phyloP scores from a whole-genome alignment of 169 alveolate genomes.

The Eimeria tenella region DNA sequence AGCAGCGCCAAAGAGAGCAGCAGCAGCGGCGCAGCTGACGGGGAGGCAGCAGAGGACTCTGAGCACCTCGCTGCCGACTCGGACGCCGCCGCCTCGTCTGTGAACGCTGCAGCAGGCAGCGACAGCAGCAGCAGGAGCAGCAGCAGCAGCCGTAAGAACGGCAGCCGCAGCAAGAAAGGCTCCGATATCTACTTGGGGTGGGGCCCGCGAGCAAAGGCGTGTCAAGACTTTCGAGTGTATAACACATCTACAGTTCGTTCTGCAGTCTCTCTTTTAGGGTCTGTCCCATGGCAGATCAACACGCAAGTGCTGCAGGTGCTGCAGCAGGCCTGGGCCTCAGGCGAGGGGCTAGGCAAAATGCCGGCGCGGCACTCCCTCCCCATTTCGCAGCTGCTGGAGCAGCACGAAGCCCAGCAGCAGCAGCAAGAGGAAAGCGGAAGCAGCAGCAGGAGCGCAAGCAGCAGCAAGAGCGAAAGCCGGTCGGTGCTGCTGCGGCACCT shows the following conservation, averaged over 20 bases:
- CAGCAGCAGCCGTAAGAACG: slow-evolving; percentile 32
- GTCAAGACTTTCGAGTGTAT: slow-evolving; percentile 47
- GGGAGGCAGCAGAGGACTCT: background rate
- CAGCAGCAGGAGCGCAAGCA: background rate
- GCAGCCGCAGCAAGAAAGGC: slow-evolving; percentile 39
- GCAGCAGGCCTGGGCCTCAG: slow-evolving; percentile 75
- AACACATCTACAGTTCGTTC: slow-evolving; percentile 39
- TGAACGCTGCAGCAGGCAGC: background rate
- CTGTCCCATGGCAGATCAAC: slow-evolving; percentile 76
- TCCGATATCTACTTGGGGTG: slow-evolving; percentile 72
- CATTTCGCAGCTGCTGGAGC: slow-evolving; percentile 40
- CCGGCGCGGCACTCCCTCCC: slow-evolving; percentile 70
- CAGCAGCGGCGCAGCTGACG: background rate
- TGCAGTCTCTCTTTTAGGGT: slow-evolving; percentile 62
- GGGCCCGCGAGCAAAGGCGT: slow-evolving; percentile 63
- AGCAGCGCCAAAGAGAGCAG: background rate
- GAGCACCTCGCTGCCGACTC: background rate
- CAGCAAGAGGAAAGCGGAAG: slow-evolving; percentile 44
- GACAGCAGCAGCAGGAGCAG: background rate
- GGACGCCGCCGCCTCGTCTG: background rate
- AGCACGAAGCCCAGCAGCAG: slow-evolving; percentile 63
- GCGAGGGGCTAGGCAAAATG: slow-evolving; percentile 72
- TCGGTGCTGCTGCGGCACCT: slow-evolving; percentile 55
- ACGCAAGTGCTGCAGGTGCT: slow-evolving; percentile 65
- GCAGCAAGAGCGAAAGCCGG: slow-evolving; percentile 38